Evolutionary conservation across 306 rosid species (phyloP).

Genomic region (Prunus salicina): DNA sequence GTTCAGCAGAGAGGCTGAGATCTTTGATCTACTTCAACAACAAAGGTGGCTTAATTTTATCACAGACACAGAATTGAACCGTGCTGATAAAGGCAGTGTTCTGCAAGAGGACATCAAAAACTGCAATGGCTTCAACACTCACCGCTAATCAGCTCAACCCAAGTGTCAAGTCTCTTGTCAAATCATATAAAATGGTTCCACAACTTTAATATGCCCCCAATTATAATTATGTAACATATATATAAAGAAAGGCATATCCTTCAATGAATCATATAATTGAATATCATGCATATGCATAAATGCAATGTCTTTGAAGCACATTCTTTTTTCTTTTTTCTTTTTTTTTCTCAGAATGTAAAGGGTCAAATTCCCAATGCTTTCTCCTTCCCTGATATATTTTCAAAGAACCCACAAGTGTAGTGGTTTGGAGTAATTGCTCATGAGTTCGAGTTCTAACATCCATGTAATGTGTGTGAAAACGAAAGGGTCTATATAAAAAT

Average conservation of each 20-base stretch:
- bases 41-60: slow-evolving; percentile 55
- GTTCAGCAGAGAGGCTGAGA: slow-evolving; percentile 62
- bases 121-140: slow-evolving; percentile 58
- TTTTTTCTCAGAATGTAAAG: neutral
- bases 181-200: slow-evolving; percentile 13
- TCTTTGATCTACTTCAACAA: slow-evolving; percentile 51
- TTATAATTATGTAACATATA: neutral
- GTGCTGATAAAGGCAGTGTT: slow-evolving; percentile 44
- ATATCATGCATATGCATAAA: neutral
- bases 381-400: neutral
- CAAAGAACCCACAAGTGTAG: too few relatives aligned
- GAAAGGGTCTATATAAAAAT: neutral
- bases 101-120: slow-evolving; percentile 49
- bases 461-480: neutral
- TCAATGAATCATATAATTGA: neutral
- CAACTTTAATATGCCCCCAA: neutral
- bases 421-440: too few relatives aligned
- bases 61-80: slow-evolving; percentile 48
- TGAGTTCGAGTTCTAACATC: too few relatives aligned
- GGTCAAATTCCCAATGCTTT: neutral
- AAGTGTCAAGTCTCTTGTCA: slow-evolving; percentile 12
- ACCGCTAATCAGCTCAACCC: slow-evolving; percentile 20
- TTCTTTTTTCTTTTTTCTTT: neutral
- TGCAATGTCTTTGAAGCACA: neutral
- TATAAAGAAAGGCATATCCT: neutral